These are phyloP conservation scores for Apiosordaria backusii DNA, from an alignment of 495 filamentous ascomycete genomes.

Conservation along the genomic window DNA sequence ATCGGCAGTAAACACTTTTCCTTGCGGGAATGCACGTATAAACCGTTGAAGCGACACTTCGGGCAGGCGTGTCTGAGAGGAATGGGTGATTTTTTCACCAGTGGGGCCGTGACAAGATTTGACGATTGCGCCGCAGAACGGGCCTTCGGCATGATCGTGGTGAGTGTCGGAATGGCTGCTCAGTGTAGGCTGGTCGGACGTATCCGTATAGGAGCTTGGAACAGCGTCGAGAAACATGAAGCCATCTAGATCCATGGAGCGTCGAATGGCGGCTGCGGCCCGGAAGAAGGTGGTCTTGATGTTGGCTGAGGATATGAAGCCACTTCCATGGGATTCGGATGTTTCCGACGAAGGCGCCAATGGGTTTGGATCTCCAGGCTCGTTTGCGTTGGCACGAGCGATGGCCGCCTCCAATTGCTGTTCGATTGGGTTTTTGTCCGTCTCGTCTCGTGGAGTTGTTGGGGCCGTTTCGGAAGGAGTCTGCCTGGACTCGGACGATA, in stretches of 20 bases:
- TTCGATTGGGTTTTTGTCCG: conserved; percentile 15
- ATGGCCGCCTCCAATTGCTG: conserved; percentile 14
- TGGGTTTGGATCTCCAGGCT: background rate
- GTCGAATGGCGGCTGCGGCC: conserved; percentile 45
- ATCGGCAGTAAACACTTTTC: conserved; percentile 42
- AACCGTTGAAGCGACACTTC: conserved; percentile 37
- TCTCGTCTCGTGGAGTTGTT: conserved; percentile 20
- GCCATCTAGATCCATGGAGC: conserved; percentile 49
- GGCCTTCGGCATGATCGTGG: conserved; percentile 12
- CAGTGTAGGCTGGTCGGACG: conserved; percentile 12
- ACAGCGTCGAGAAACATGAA: conserved; percentile 48
- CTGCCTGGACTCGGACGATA: background rate
- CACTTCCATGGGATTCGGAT: conserved; percentile 7
- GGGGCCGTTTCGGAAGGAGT: conserved; percentile 14
- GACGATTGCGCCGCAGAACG: conserved; percentile 26
- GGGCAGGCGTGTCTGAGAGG: conserved; percentile 26
- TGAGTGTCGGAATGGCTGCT: background rate
- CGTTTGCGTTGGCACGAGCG: background rate
- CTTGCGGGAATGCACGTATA: conserved; percentile 37
- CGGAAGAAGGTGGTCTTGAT: conserved; percentile 39
- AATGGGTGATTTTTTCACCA: conserved; percentile 10
- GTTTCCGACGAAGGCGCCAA: background rate
- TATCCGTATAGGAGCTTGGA: conserved; percentile 30
- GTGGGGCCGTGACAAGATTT: conserved; percentile 18
- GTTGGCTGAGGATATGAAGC: conserved; percentile 33